Conservation (phyloP, 345 rosid species). For the Gossypium arboreum region DNA sequence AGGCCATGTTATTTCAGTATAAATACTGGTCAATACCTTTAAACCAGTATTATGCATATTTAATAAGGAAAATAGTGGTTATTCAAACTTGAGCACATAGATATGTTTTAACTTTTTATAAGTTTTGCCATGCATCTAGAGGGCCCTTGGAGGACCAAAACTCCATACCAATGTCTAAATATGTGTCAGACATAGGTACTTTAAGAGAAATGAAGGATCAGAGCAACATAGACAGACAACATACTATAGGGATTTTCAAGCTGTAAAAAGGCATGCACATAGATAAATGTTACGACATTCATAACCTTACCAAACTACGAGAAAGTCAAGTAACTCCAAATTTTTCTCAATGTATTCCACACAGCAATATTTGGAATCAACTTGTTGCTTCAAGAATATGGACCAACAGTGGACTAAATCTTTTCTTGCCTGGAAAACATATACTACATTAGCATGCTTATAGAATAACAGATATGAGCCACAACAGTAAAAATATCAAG, state of each 20-base stretch:
- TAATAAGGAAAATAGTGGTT: background rate
- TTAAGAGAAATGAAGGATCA: background rate
- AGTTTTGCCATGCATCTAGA: background rate
- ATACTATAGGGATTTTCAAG: background rate
- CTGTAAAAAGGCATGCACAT: background rate
- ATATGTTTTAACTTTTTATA: background rate
- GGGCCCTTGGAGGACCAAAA: background rate
- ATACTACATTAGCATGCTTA: background rate
- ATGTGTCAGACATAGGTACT: background rate
- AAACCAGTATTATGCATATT: constrained; percentile 1
- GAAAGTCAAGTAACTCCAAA: constrained; percentile 79
- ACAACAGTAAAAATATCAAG: background rate
- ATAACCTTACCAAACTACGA: constrained; percentile 59
- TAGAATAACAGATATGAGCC: background rate
- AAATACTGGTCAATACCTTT: background rate
- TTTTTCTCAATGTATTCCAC: constrained; percentile 81
- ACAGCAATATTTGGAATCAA: constrained; percentile 59
- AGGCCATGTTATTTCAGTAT: background rate
- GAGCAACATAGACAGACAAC: background rate
- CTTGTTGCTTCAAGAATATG: constrained; percentile 77
- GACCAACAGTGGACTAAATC: constrained; percentile 93
- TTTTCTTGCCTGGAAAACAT: constrained; percentile 65
- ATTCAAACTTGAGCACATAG: too few species aligned
- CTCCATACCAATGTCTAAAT: background rate
- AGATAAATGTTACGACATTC: background rate